Percentiles rank a stretch among this genome's conserved stretches.
These are phyloP conservation scores for Backusella mclennaniae DNA, from an alignment of 192 early-diverging fungal genomes.

Conservation along the genomic window DNA sequence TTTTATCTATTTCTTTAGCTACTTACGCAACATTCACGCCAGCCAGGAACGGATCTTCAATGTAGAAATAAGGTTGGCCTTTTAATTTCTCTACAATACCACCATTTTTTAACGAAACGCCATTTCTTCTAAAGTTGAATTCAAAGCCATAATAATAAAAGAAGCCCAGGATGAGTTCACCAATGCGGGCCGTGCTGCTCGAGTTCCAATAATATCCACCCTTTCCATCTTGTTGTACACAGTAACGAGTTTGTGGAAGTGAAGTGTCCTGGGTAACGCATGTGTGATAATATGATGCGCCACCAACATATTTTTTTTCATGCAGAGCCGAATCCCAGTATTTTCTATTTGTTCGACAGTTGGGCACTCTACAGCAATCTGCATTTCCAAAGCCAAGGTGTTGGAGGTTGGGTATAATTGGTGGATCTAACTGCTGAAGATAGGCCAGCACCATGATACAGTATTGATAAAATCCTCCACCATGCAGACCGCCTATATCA, in stretches of 20 bases:
- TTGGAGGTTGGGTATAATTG: slow-evolving; percentile 5
- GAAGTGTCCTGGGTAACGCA: not conserved
- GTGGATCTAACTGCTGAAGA: not conserved
- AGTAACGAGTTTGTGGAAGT: not conserved
- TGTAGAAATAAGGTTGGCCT: not conserved
- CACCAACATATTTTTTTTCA: not conserved
- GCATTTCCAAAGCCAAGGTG: not conserved
- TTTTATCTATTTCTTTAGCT: not conserved
- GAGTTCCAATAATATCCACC: not conserved
- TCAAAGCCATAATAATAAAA: slow-evolving; percentile 8
- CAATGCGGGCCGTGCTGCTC: not conserved
- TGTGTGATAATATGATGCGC: not conserved
- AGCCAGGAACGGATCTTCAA: slow-evolving; percentile 11
- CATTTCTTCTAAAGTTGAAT: not conserved
- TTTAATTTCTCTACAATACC: not conserved
- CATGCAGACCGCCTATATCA: not conserved
- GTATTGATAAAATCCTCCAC: not conserved
- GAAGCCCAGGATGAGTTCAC: not conserved
- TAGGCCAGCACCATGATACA: not conserved
- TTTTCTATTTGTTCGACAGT: not conserved
- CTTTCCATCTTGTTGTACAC: not conserved
- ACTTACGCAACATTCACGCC: not conserved
- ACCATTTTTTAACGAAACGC: not conserved
- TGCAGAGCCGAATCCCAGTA: not conserved
- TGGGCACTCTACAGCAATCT: not conserved